These are phyloP conservation scores for Dianthus caryophyllus DNA, from an alignment of 148 eudicot genomes.

Conservation along the genomic window DNA sequence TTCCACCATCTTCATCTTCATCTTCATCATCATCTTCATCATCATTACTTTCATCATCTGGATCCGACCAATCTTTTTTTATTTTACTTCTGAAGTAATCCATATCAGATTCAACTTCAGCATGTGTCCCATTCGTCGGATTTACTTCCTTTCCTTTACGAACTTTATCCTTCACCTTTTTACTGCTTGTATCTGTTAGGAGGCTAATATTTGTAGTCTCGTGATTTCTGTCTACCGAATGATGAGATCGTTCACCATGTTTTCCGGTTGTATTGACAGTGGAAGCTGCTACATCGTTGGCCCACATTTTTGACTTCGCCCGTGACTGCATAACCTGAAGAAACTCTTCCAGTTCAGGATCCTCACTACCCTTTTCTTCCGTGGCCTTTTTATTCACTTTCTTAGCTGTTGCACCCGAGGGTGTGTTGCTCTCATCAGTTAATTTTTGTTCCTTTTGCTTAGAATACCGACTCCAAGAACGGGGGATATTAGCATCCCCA, in stretches of 20 bases:
- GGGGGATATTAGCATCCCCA: slow-evolving; percentile 79
- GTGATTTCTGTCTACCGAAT: slow-evolving; percentile 22
- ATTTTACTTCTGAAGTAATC: slow-evolving; percentile 83
- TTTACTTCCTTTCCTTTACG: slow-evolving; percentile 27
- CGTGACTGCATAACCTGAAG: slow-evolving; percentile 77
- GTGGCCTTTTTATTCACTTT: slow-evolving; percentile 19
- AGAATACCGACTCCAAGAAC: slow-evolving; percentile 87
- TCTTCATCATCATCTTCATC: slow-evolving; percentile 36
- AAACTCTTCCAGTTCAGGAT: slow-evolving; percentile 66
- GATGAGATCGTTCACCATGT: slow-evolving; percentile 15
- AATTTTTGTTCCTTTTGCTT: slow-evolving; percentile 46
- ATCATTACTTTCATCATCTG: slow-evolving; percentile 52
- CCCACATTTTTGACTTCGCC: slow-evolving; percentile 77
- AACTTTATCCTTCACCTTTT: slow-evolving; percentile 21
- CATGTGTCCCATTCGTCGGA: slow-evolving; percentile 22
- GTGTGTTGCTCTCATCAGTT: slow-evolving; percentile 32
- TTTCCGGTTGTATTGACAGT: slow-evolving; percentile 29
- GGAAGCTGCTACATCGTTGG: slow-evolving; percentile 53
- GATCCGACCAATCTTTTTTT: slow-evolving; percentile 83
- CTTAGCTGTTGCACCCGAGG: slow-evolving; percentile 22
- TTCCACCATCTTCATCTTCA: slow-evolving; percentile 28
- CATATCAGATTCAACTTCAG: slow-evolving; percentile 54
- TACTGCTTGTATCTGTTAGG: slow-evolving; percentile 27
- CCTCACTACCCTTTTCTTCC: slow-evolving; percentile 34
- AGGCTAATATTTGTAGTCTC: slow-evolving; percentile 16